Conservation (phyloP, 163 green algal genomes). For the Dunaliella salina region DNA sequence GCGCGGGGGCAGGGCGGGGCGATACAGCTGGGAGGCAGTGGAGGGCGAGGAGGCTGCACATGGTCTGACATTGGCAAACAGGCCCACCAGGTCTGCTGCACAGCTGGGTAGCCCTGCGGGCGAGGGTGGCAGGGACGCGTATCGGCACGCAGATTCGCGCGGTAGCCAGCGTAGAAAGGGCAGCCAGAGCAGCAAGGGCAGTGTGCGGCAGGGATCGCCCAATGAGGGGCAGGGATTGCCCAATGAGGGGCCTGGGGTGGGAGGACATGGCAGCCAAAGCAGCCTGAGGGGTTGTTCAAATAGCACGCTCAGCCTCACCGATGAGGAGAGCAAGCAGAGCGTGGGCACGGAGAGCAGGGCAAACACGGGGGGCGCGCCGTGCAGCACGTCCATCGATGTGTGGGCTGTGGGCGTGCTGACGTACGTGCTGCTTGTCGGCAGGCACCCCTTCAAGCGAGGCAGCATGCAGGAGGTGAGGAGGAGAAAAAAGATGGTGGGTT, state of each 20-base stretch:
- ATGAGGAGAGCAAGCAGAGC: slow-evolving; percentile 1
- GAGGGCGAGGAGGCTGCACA: neutral
- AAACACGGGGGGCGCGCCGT: neutral
- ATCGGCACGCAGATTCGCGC: neutral
- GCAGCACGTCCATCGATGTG: neutral
- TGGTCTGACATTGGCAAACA: too few relatives aligned
- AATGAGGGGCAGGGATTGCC: too few relatives aligned
- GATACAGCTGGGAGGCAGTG: neutral
- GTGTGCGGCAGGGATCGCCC: too few relatives aligned
- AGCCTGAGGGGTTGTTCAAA: too few relatives aligned
- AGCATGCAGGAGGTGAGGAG: neutral
- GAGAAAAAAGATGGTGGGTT: neutral
- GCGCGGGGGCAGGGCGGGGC: neutral
- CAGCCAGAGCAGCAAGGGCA: neutral
- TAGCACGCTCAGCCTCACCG: neutral
- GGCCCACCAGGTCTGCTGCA: too few relatives aligned
- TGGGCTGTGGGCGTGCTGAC: neutral
- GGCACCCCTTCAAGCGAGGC: neutral
- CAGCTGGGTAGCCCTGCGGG: too few relatives aligned
- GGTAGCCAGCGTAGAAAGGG: neutral
- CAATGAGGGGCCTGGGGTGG: too few relatives aligned
- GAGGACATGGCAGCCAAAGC: too few relatives aligned
- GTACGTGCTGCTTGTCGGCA: neutral
- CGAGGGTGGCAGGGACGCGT: neutral
- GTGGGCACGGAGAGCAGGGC: neutral